These are phyloP conservation scores for Dryadomyces quercus-mongolicae DNA, from an alignment of 2,329 filamentous ascomycete species.

Conservation along the genomic window DNA sequence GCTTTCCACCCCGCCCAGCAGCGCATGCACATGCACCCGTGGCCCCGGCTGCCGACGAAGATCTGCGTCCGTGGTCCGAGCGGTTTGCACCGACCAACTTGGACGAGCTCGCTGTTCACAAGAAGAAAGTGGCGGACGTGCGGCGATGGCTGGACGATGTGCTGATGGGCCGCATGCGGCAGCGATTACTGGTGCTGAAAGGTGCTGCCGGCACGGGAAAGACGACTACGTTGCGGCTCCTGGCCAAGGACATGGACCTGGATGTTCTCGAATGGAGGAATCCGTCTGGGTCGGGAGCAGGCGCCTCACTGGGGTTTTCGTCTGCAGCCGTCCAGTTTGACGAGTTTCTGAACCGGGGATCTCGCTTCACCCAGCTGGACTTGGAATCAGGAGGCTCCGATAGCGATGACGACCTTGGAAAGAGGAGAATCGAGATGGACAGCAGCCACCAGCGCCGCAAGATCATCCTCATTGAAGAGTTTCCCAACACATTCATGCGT, in stretches of 20 bases:
- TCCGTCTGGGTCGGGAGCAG: slow-evolving; percentile 43
- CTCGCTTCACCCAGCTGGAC: slow-evolving; percentile 54
- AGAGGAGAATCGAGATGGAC: background rate
- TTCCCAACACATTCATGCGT: slow-evolving; percentile 61
- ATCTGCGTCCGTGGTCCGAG: slow-evolving; percentile 75
- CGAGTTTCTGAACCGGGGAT: slow-evolving; percentile 75
- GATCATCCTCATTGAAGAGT: slow-evolving; percentile 69
- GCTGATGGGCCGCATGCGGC: slow-evolving; percentile 48
- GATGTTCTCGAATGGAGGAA: slow-evolving; percentile 87
- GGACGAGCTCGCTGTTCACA: slow-evolving; percentile 85
- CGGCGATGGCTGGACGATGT: slow-evolving; percentile 70
- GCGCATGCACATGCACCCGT: background rate
- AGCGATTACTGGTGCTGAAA: slow-evolving; percentile 74
- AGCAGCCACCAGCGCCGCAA: slow-evolving; percentile 20
- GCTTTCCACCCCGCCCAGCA: background rate
- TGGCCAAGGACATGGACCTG: slow-evolving; percentile 65
- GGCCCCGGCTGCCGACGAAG: slow-evolving; percentile 26
- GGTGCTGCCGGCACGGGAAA: slow-evolving; percentile 88
- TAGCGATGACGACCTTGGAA: slow-evolving; percentile 14
- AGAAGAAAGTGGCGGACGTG: slow-evolving; percentile 84
- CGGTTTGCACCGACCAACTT: slow-evolving; percentile 64
- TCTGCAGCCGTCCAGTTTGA: slow-evolving; percentile 76
- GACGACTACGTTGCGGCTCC: slow-evolving; percentile 70
- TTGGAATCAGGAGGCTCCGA: slow-evolving; percentile 14
- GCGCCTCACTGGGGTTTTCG: slow-evolving; percentile 42